Conservation (phyloP, 129 eudicot genomes). For the Helianthus annuus region HanXRQr2.0-SUNRISE NC_035443.2:143096993-143097492, state of each 20-base stretch:
- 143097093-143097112: no score
- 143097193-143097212: no score
- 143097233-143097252: not conserved
- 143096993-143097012: no score
- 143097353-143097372: constrained; percentile 50
- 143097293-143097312: constrained; percentile 92
- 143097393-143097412: not conserved
- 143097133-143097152: no score
- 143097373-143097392: not conserved
- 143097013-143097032: no score
- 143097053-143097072: no score
- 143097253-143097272: not conserved
- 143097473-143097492: constrained; percentile 77
- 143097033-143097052: no score
- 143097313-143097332: constrained; percentile 97
- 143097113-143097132: no score
- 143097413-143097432: not conserved
- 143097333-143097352: constrained; percentile 98
- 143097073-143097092: no score
- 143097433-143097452: constrained; percentile 70
- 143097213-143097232: not conserved
- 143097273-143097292: constrained; percentile 64
- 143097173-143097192: no score
- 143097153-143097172: no score
- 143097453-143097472: constrained; percentile 83